These are phyloP conservation scores for Xylaria telfairii DNA, from an alignment of 495 filamentous ascomycete genomes.

Conservation along the genomic window DNA sequence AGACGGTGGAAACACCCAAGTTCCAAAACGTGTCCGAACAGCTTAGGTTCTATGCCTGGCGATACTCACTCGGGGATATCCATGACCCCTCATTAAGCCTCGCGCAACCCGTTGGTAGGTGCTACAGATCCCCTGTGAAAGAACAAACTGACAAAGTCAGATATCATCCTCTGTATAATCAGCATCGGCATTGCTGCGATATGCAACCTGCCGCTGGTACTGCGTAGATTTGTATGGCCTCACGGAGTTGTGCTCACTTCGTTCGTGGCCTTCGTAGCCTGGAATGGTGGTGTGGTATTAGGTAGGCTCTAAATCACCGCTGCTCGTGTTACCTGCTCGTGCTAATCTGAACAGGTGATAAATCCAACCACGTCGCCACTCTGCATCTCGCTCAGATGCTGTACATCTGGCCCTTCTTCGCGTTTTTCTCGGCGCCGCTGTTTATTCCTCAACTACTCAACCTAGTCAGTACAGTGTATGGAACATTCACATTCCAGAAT, in stretches of 20 bases:
- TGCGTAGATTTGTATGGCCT: slow-evolving; percentile 63
- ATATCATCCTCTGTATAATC: slow-evolving; percentile 56
- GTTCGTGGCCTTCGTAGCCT: slow-evolving; percentile 78
- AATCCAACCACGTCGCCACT: slow-evolving; percentile 88
- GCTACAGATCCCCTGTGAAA: too few species aligned
- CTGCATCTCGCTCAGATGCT: slow-evolving; percentile 92
- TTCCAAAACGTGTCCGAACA: slow-evolving; percentile 33
- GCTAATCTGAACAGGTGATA: slow-evolving; percentile 67
- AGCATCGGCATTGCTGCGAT: slow-evolving; percentile 66
- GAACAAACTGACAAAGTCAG: slow-evolving; percentile 33
- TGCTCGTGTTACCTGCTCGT: slow-evolving; percentile 13
- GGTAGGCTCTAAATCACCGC: slow-evolving; percentile 55
- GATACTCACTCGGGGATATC: slow-evolving; percentile 58
- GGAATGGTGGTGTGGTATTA: slow-evolving; percentile 91
- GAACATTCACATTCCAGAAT: not conserved
- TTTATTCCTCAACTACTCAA: slow-evolving; percentile 52
- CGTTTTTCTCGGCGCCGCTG: slow-evolving; percentile 88
- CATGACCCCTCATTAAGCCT: slow-evolving; percentile 69
- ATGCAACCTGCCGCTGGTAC: slow-evolving; percentile 53
- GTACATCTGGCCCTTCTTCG: slow-evolving; percentile 88
- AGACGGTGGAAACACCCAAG: slow-evolving; percentile 33
- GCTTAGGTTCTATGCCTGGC: slow-evolving; percentile 38
- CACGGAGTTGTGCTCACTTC: slow-evolving; percentile 69
- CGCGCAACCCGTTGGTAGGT: slow-evolving; percentile 62
- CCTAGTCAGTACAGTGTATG: not conserved